Evolutionary conservation across 2,329 filamentous ascomycete species (phyloP), one percentile per base, ranked within the genome.

Genomic region (Venturia effusa): DNA sequence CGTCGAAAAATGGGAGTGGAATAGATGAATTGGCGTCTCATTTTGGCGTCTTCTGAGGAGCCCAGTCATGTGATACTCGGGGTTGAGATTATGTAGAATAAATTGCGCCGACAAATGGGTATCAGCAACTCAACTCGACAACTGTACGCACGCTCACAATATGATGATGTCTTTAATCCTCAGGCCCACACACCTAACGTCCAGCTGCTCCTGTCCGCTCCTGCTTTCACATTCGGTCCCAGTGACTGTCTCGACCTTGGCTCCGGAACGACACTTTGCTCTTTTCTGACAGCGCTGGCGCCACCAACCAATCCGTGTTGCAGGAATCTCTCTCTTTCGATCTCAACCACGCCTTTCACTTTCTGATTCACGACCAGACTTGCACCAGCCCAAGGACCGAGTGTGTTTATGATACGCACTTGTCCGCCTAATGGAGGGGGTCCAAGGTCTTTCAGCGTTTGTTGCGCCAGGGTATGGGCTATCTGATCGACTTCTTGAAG

Each of bases 381-480:
- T 3, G 85, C 89, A 13, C 89, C 89, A 24, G 83, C 82, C 88
- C 89, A 93, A 1, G 88, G 78, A 0, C 89, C 89, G 1, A 92
- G 75, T 0, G 86, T 86, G 66, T 89, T 85, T 1, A 91, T 76
- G 2, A 82, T 86, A 32, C 89, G 81, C 45, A 92, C 76, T 34
- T 79, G 76, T 1, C 88, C 88, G 45, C 84, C 82, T 1, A 84
- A 70, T 5, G 72, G 66, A 4, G 71, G 74, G n/a, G 64, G 37
- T 40, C 40, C 43, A 8, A 62, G 13, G 5, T 37, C 30, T 10
- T 40, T 37, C 7, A 63, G 32, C 27, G 61, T 34, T 71, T 81
- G 71, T 66, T 81, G 75, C 68, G 81, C 76, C 66, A 88, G 75
- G 66, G 83, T 81, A 37, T 81, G 76, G 55, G 86, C 84, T 51